Percentiles rank a stretch among this genome's conserved stretches.
phyloP scores from a whole-genome alignment of 305 asterid genomes.

The Lippia alba region DNA sequence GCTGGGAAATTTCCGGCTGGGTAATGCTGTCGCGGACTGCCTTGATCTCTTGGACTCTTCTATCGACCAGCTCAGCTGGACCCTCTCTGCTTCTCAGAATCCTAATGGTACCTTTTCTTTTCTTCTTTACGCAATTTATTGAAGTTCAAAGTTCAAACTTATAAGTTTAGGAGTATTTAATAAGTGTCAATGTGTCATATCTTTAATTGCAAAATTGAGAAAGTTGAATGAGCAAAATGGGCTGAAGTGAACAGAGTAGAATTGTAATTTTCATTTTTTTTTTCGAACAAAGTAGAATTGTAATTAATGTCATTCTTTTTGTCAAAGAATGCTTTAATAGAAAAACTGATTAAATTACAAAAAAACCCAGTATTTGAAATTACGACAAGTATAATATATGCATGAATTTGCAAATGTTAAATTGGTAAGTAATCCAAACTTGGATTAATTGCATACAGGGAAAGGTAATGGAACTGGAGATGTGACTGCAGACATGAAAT shows the following conservation, averaged over 20 bases:
- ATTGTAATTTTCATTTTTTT: background rate
- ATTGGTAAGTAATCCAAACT: background rate
- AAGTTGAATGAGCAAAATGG: background rate
- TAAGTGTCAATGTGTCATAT: background rate
- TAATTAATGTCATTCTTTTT: background rate
- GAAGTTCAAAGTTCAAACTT: background rate
- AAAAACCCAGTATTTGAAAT: background rate
- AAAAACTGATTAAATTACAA: too few relatives aligned
- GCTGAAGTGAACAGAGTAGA: background rate
- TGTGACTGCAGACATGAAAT: slow-evolving; percentile 61
- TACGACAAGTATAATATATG: background rate
- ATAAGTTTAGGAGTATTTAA: background rate
- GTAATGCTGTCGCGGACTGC: slow-evolving; percentile 59
- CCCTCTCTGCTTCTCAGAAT: slow-evolving; percentile 47
- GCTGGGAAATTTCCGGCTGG: slow-evolving; percentile 48
- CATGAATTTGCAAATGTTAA: background rate
- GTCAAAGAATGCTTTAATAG: background rate
- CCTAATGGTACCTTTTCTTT: slow-evolving; percentile 39
- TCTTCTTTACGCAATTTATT: background rate
- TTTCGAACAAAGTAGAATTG: background rate
- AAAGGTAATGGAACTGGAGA: slow-evolving; percentile 55
- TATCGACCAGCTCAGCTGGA: slow-evolving; percentile 47
- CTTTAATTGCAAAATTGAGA: background rate
- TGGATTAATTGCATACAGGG: slow-evolving; percentile 36
- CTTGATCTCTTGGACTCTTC: slow-evolving; percentile 62